Percentiles rank a stretch among this genome's conserved stretches.
Conservation (phyloP, 2,329 filamentous ascomycete genomes). For the Paecilomyces variotii region DNA sequence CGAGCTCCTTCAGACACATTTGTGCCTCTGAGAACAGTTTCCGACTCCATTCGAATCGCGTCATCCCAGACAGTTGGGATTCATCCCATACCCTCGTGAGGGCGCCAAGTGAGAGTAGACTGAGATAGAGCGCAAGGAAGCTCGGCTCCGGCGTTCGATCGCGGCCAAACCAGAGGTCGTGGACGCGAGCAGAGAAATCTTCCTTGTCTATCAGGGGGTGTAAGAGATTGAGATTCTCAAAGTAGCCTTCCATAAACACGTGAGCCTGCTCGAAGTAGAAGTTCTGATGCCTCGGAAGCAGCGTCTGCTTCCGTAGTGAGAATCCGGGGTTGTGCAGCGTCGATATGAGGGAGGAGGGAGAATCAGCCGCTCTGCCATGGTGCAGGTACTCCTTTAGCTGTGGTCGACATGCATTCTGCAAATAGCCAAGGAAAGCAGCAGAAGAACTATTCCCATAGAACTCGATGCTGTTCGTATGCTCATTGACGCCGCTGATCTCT, state of each 20-base stretch:
- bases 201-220: slow-evolving; percentile 43
- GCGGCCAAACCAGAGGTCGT: slow-evolving; percentile 36
- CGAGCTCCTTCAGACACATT: slow-evolving; percentile 29
- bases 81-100: slow-evolving; percentile 39
- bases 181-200: slow-evolving; percentile 35
- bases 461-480: slow-evolving; percentile 39
- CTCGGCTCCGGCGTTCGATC: slow-evolving; percentile 26
- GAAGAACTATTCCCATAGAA: slow-evolving; percentile 44
- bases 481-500: slow-evolving; percentile 39
- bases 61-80: slow-evolving; percentile 34
- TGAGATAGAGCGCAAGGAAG: slow-evolving; percentile 42
- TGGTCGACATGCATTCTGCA: slow-evolving; percentile 26
- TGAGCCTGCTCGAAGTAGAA: slow-evolving; percentile 39
- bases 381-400: slow-evolving; percentile 10
- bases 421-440: slow-evolving; percentile 37
- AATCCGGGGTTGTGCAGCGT: slow-evolving; percentile 42
- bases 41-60: slow-evolving; percentile 40
- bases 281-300: slow-evolving; percentile 20
- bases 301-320: slow-evolving; percentile 20
- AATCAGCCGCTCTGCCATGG: slow-evolving; percentile 15
- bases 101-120: slow-evolving; percentile 40
- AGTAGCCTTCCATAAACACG: slow-evolving; percentile 41
- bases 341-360: slow-evolving; percentile 30
- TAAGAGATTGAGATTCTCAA: slow-evolving; percentile 42
- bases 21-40: slow-evolving; percentile 39